Evolutionary conservation across 2,329 filamentous ascomycete species (phyloP), one percentile per base, ranked within the genome.

Genomic region (Microascus cirrosus): DNA sequence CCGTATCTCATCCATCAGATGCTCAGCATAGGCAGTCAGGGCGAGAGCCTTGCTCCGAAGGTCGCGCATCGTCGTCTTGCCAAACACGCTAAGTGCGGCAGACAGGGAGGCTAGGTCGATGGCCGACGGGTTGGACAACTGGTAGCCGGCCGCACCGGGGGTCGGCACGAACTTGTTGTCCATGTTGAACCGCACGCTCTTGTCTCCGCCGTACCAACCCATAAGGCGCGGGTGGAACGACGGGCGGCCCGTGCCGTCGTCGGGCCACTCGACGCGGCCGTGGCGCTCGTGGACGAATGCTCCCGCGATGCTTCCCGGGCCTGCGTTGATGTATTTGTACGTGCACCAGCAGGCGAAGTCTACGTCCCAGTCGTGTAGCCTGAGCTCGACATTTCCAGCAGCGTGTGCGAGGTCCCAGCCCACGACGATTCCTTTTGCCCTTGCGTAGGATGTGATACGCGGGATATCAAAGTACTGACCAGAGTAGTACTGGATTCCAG

Each of bases 311-410:
- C 85, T 80, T 2, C 91, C 91, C 0, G 91, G 90, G 0, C 91
- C 91, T 28, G 85, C 84, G 68, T 95, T 95, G 69, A 95, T 81
- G 73, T 96, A 96, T 74, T 96, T 96, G 78, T 96, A 96, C 20
- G 86, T 92, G 71, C 91, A 96, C 91, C 91, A 96, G 57, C 82
- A 88, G 18, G 92, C 91, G 65, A 95, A 95, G 69, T 96, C 91
- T 34, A 95, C 90, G 63, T 88, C 80, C 91, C 91, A 96, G 64
- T 93, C 89, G 70, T 95, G 90, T 22, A 96, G 77, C 59, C 77
- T 73, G n/a, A 96, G 72, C 52, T 87, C 84, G 1, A 95, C 88
- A 66, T 96, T 96, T 34, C 91, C 91, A 22, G 82, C 88, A 0
- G 90, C 89, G 69, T 95, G 90, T 0, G 91, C 91, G 28, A 94